Evolutionary conservation across 192 early-diverging fungal genomes (phyloP), one percentile per base, ranked within the genome.

Genomic region (Rhizophagus clarus): DNA sequence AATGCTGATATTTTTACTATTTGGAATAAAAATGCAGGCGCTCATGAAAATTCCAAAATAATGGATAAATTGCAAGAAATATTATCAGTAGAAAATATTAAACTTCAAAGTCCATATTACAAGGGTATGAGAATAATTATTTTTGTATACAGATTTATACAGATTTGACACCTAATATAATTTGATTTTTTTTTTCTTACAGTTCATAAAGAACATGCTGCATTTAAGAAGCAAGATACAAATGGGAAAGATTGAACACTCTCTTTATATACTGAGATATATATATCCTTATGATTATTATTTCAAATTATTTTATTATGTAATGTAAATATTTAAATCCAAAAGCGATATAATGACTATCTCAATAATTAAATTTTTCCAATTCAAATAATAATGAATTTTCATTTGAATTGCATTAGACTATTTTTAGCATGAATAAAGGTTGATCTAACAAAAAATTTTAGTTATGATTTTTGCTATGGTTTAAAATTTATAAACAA

Each of bases 1-100:
- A 86, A 84, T 69, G 81, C 83, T 2, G 87, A 88, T 47, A 85
- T 86, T 64, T 88, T 88, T 76, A 80, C 82, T 70, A 85, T 88
- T 79, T 88, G 87, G 87, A 84, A 88, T 78, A 83, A 83, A 80
- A 84, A 86, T 74, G 80, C 81, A 22, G 66, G 72, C 4, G 67
- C 76, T 61, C 77, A 79, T 70, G 82, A 86, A 37, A 79, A 82
- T 61, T 61, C 80, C 20, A 83, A 81, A 32, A 83, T 88, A 17
- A 83, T 88, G 80, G 75, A 86, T 4, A 82, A 85, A 82, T 78
- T 88, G 20, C 28, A 60, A 17, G 79, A 83, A 74, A 6, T 40
- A 40, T 40, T 40, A 40, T 81, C 79, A 40, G 68, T 85, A 60
- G 77, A 82, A 20, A 79, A 63, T 20, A 80, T 88, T 45, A 77